phyloP scores from a whole-genome alignment of 2,329 filamentous ascomycete species.

The Ophidiomyces ophidiicola region DNA sequence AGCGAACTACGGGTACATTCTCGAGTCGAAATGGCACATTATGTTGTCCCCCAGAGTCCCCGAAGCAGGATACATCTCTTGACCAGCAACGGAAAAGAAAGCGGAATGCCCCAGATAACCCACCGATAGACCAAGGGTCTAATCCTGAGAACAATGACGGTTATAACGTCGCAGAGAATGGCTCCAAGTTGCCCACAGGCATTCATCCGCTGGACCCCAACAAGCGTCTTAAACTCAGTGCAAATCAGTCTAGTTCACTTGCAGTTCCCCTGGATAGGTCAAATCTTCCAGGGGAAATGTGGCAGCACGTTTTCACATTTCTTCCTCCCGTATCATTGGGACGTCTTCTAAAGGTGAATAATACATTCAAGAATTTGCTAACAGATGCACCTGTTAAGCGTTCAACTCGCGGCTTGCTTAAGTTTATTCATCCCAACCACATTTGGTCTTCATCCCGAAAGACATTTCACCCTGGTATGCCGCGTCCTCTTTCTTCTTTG shows the following conservation, averaged over 20 bases:
- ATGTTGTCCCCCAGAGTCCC: neutral
- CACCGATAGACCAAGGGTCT: neutral
- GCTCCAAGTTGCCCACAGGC: neutral
- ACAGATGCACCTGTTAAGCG: conserved; percentile 21
- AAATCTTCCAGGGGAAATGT: conserved; percentile 49
- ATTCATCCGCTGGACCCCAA: conserved; percentile 7
- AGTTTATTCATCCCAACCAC: conserved; percentile 44
- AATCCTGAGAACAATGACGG: conserved; percentile 5
- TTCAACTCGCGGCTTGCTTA: conserved; percentile 23
- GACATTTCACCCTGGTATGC: conserved; percentile 53
- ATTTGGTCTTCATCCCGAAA: conserved; percentile 63
- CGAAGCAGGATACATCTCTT: conserved; percentile 2
- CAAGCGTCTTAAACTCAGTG: conserved; percentile 17
- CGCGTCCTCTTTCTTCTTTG: conserved; percentile 51
- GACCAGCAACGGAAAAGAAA: conserved; percentile 12
- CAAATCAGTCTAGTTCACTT: neutral
- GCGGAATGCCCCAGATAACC: conserved; percentile 3
- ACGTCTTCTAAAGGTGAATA: conserved; percentile 55
- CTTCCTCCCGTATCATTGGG: conserved; percentile 52
- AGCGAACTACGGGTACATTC: neutral
- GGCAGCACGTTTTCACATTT: conserved; percentile 58
- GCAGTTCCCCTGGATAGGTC: conserved; percentile 17
- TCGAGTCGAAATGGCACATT: conserved; percentile 4
- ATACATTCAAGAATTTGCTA: conserved; percentile 50
- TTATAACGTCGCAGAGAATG: neutral